These are phyloP conservation scores for Smithsoniella earleae DNA, from an alignment of 163 green algal species.

Conservation along the genomic window DNA sequence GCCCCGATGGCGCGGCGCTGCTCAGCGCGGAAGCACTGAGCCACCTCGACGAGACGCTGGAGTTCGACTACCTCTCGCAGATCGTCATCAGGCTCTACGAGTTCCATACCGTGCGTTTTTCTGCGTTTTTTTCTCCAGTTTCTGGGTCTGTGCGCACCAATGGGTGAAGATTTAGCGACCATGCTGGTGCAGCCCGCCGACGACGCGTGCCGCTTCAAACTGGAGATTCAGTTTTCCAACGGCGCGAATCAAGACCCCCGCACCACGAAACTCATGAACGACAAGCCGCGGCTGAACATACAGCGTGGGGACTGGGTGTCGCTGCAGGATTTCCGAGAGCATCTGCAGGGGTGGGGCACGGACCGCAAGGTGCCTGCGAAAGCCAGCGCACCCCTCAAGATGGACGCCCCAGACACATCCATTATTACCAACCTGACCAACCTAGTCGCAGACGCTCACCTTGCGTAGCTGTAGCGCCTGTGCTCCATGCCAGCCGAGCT, in stretches of 20 bases:
- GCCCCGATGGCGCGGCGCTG: slow-evolving; percentile 34
- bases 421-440: no score
- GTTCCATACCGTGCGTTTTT: slow-evolving; percentile 51
- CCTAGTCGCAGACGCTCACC: no score
- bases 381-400: no score
- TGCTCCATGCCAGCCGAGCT: no score
- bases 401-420: no score
- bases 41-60: slow-evolving; percentile 48
- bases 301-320: not conserved
- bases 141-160: not conserved
- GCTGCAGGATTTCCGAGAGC: not conserved
- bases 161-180: not conserved
- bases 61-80: slow-evolving; percentile 93
- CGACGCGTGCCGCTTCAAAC: not conserved
- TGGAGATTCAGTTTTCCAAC: slow-evolving; percentile 25
- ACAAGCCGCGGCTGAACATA: slow-evolving; percentile 1
- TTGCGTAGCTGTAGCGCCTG: no score
- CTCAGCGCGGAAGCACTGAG: not conserved
- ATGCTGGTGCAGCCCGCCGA: not conserved
- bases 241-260: slow-evolving; percentile 9
- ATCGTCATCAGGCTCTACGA: slow-evolving; percentile 91
- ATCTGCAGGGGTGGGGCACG: slow-evolving; percentile 7
- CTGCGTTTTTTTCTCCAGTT: not conserved
- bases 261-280: slow-evolving; percentile 19
- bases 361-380: not conserved